Evolutionary conservation across 2,329 filamentous ascomycete species (phyloP).

Genomic region (Clathrospora elynae): DNA sequence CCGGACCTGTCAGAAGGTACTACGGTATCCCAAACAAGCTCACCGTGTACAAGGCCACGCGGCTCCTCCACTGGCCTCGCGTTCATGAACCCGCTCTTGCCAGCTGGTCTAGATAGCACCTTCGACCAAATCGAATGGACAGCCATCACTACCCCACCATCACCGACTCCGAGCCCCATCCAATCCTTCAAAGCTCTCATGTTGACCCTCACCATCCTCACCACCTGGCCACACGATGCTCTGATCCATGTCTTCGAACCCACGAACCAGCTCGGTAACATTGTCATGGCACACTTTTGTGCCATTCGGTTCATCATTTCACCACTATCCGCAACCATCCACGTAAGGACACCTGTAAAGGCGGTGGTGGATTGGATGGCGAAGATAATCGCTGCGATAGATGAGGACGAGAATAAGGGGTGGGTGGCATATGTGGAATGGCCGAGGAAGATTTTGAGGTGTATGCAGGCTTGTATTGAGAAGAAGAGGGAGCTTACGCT

Average conservation of each 20-base stretch:
- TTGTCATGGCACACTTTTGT: constrained; percentile 26
- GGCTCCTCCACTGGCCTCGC: neutral
- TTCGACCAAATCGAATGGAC: constrained; percentile 17
- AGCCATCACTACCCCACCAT: constrained; percentile 10
- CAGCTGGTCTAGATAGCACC: neutral
- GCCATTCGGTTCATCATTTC: constrained; percentile 21
- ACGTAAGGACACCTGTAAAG: constrained; percentile 18
- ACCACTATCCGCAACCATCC: constrained; percentile 18
- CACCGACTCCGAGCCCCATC: constrained; percentile 3
- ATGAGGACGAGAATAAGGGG: constrained; percentile 32
- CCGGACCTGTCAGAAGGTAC: neutral
- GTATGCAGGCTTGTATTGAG: constrained; percentile 15
- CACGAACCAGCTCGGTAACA: constrained; percentile 19
- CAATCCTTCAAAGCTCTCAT: constrained; percentile 24
- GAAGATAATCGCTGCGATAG: constrained; percentile 39
- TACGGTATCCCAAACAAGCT: neutral
- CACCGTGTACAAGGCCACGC: neutral
- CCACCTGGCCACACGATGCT: constrained; percentile 26
- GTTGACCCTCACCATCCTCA: constrained; percentile 20
- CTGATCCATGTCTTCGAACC: constrained; percentile 23
- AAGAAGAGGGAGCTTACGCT: constrained; percentile 16
- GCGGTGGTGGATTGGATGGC: constrained; percentile 48
- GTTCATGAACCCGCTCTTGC: constrained; percentile 17
- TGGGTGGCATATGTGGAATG: constrained; percentile 46
- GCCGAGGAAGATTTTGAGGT: constrained; percentile 25